Evolutionary conservation across 2,329 filamentous ascomycete species (phyloP).

Genomic region (Scedosporium boydii): DNA sequence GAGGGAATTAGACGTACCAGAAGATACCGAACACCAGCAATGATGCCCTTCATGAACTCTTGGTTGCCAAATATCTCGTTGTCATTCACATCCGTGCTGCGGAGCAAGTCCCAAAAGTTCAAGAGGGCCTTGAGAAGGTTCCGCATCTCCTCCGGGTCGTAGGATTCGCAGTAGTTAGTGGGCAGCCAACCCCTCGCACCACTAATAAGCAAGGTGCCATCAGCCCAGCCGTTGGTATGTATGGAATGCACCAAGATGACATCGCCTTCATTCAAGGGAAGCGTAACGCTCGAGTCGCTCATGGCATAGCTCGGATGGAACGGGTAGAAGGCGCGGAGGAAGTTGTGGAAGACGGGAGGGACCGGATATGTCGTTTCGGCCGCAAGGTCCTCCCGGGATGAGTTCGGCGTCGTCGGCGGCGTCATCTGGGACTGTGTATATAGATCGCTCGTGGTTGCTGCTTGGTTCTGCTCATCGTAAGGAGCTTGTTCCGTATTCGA

Average conservation of each 20-base stretch:
- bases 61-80: constrained; percentile 77
- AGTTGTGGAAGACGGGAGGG: constrained; percentile 78
- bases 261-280: constrained; percentile 83
- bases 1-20: constrained; percentile 50
- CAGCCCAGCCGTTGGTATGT: constrained; percentile 97
- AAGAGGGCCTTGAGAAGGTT: constrained; percentile 77
- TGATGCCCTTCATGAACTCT: constrained; percentile 88
- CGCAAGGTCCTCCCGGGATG: constrained; percentile 50
- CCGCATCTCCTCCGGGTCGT: constrained; percentile 79
- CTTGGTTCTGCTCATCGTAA: constrained; percentile 20
- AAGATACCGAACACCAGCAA: constrained; percentile 84
- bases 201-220: constrained; percentile 79
- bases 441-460: constrained; percentile 26
- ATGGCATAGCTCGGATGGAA: constrained; percentile 74
- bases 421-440: constrained; percentile 57
- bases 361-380: constrained; percentile 26
- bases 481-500: constrained; percentile 1
- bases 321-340: constrained; percentile 85
- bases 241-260: constrained; percentile 91
- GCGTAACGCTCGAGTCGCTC: constrained; percentile 76
- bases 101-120: constrained; percentile 85
- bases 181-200: constrained; percentile 91
- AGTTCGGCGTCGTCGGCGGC: constrained; percentile 65
- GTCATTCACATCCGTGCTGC: constrained; percentile 67
- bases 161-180: constrained; percentile 95